These are phyloP conservation scores for Citrus hindsii DNA, from an alignment of 345 rosid species.

Conservation along the genomic window DNA sequence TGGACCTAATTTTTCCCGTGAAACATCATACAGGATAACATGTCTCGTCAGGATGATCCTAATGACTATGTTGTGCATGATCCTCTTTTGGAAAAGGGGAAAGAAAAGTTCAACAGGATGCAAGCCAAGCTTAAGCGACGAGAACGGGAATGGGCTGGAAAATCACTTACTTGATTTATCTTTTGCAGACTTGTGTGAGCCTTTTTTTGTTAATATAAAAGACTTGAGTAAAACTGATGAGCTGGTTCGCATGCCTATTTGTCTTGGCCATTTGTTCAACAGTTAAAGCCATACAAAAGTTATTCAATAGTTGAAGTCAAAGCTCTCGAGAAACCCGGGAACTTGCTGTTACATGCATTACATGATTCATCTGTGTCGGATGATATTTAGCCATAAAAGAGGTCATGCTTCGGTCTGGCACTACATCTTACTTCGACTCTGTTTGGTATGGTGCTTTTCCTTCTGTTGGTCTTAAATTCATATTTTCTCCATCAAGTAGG, in stretches of 20 bases:
- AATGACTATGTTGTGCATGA: constrained; percentile 86
- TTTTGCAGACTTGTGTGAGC: background rate
- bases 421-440: background rate
- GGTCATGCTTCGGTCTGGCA: background rate
- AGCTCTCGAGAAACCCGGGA: background rate
- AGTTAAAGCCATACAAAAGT: background rate
- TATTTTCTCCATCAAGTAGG: background rate
- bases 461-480: background rate
- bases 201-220: background rate
- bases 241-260: background rate
- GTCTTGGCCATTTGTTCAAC: background rate
- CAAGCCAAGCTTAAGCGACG: constrained; percentile 81
- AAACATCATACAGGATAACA: constrained; percentile 54
- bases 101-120: constrained; percentile 90
- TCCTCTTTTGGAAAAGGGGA: constrained; percentile 93
- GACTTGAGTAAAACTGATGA: constrained; percentile 1
- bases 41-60: constrained; percentile 80
- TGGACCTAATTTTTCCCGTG: background rate
- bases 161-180: constrained; percentile 63
- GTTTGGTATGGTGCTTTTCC: background rate
- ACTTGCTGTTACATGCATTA: background rate
- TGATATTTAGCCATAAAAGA: background rate
- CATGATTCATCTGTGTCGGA: background rate
- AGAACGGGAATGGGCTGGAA: constrained; percentile 94
- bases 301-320: background rate